Base-by-base conservation (phyloP, 441 rosid genomes). In the Euphorbia schlechtendalii region DNA sequence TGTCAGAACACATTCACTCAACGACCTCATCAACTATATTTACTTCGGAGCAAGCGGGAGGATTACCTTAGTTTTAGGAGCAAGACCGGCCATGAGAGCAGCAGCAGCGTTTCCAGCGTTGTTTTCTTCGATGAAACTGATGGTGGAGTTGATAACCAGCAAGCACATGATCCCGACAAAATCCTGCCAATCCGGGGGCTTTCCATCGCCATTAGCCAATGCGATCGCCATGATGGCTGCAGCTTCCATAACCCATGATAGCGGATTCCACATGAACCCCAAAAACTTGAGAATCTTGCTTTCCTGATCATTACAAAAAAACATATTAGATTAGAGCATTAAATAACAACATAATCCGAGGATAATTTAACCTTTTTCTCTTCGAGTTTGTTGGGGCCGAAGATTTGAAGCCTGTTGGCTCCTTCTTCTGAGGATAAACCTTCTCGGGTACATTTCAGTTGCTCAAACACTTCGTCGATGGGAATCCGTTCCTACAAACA, bases 11-110 rank as follows among this genome's bases (percentile, higher is more conserved):
- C 3, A 22, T 3, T 25, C n/a, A n/a, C n/a, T n/a, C 18, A 10
- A 32, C 3, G 34, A 6, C 34, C 34, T 32, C 34, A 32, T 32
- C 6, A 6, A 32, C 34, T 32, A 32, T 32, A 32, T 32, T 32
- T 69, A 86, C 96, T 85, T 90, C 88, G 52, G 99, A 79, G 63
- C 90, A 88, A 3, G 96, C 96, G 20, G 97, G 97, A 52, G 90
- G 95, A 72, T 95, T 87, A 0, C n/a, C n/a, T n/a, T n/a, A n/a
- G n/a, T n/a, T 96, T 97, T 97, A 93, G 88, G n/a, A n/a, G n/a
- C n/a, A n/a, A n/a, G n/a, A n/a, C n/a, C n/a, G n/a, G n/a, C n/a
- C n/a, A n/a, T n/a, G 51, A 93, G 84, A 69, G 99, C 91, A 22
- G 99, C 95, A 0, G 97, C 96, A 0, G 99, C 97, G 55, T 93